Evolutionary conservation across 805 yeast species (phyloP).

Genomic region (Lipomyces sp.): DNA sequence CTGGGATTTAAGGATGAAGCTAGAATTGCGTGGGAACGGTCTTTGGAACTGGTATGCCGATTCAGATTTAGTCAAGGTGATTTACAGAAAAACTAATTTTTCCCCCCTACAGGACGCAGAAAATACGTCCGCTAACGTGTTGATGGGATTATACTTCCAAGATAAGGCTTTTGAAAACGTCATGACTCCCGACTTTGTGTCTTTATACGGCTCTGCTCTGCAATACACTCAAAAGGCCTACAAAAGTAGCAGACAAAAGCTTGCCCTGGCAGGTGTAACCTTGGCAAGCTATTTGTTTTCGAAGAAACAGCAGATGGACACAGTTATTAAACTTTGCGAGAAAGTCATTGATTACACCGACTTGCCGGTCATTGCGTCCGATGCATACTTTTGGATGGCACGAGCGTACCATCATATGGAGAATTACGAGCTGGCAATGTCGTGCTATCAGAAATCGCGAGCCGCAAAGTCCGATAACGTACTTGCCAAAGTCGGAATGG

Average conservation of each 20-base stretch:
- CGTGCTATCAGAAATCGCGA: constrained; percentile 71
- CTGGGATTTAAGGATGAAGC: constrained; percentile 81
- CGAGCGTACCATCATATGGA: constrained; percentile 66
- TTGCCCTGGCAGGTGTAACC: constrained; percentile 62
- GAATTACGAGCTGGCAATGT: constrained; percentile 73
- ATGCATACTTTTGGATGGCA: constrained; percentile 83
- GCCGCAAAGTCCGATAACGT: constrained; percentile 63
- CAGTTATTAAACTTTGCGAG: constrained; percentile 61
- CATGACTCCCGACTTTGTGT: constrained; percentile 60
- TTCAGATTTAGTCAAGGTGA: neutral
- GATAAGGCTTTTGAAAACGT: constrained; percentile 65
- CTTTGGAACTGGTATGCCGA: constrained; percentile 55
- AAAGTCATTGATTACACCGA: constrained; percentile 53
- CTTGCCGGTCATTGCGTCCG: constrained; percentile 56
- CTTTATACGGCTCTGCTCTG: constrained; percentile 64
- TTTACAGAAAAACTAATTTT: neutral
- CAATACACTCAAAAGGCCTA: constrained; percentile 49
- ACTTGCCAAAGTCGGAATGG: constrained; percentile 79
- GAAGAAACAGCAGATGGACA: constrained; percentile 57
- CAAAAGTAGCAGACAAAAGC: constrained; percentile 50
- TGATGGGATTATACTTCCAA: constrained; percentile 70
- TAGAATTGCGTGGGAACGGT: constrained; percentile 77
- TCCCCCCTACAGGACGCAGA: constrained; percentile 51
- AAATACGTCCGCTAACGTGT: constrained; percentile 63
- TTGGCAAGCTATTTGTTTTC: constrained; percentile 76